Percentiles rank a stretch among this genome's conserved stretches.
These are phyloP conservation scores for Gaertneriomyces sp. DNA, from an alignment of 192 early-diverging fungal genomes.

Conservation along the genomic window DNA sequence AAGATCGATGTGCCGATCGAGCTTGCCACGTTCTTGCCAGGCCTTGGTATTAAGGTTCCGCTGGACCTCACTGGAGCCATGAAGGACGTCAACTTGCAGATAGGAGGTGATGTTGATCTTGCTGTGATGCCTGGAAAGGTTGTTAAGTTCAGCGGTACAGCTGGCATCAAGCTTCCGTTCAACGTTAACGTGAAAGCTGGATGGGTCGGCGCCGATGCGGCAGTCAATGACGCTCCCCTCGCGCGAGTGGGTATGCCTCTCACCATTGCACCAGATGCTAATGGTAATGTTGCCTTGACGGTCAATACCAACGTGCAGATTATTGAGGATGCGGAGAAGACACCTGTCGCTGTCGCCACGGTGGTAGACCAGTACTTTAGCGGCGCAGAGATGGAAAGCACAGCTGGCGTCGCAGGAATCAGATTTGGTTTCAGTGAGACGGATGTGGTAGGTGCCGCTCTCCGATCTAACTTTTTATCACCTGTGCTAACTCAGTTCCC, in stretches of 20 bases:
- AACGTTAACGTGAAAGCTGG: slow-evolving; percentile 9
- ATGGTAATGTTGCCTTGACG: neutral
- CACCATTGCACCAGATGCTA: slow-evolving; percentile 4
- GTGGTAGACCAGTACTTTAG: slow-evolving; percentile 23
- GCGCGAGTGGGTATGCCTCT: slow-evolving; percentile 25
- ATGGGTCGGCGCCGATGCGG: slow-evolving; percentile 18
- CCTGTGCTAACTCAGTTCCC: too few species aligned
- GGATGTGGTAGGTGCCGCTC: slow-evolving; percentile 15
- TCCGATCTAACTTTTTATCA: too few species aligned
- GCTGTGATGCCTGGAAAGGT: slow-evolving; percentile 17
- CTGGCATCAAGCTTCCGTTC: slow-evolving; percentile 14
- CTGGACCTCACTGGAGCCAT: slow-evolving; percentile 7
- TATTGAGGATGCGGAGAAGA: slow-evolving; percentile 15
- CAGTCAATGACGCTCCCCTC: slow-evolving; percentile 21
- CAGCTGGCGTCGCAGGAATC: slow-evolving; percentile 4
- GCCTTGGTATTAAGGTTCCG: slow-evolving; percentile 21
- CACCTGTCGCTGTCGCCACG: slow-evolving; percentile 19
- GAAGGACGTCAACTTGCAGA: neutral
- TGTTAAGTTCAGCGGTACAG: slow-evolving; percentile 13
- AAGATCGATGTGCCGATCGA: slow-evolving; percentile 15
- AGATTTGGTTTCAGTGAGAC: slow-evolving; percentile 13
- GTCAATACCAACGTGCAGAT: slow-evolving; percentile 23
- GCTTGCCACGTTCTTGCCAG: slow-evolving; percentile 18
- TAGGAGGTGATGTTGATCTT: slow-evolving; percentile 12
- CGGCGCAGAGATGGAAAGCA: slow-evolving; percentile 12